Percentiles rank a stretch among this genome's conserved stretches.
Conservation (phyloP, 2,329 filamentous ascomycete genomes). For the Boeremia lycopersici region DNA sequence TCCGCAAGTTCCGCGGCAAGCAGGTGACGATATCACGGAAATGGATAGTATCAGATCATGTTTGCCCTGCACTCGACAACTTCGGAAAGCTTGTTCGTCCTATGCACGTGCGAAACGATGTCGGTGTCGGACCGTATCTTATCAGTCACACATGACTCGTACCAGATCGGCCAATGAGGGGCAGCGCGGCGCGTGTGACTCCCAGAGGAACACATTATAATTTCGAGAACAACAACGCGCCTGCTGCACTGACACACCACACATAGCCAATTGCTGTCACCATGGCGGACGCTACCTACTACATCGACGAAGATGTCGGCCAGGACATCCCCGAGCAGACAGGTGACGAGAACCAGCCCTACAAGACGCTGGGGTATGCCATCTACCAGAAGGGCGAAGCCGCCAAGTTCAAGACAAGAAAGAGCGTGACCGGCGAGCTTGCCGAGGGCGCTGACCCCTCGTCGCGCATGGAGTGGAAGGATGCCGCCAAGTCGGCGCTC, state of each 20-base stretch:
- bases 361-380: constrained; percentile 79
- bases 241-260: constrained; percentile 22
- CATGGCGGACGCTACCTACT: constrained; percentile 59
- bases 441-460: constrained; percentile 61
- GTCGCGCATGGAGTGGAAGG: constrained; percentile 75
- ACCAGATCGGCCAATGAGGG: constrained; percentile 24
- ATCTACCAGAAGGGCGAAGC: constrained; percentile 72
- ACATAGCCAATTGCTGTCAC: constrained; percentile 36
- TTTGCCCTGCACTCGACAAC: neutral
- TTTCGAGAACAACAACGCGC: constrained; percentile 27
- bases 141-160: constrained; percentile 36
- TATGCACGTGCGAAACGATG: neutral
- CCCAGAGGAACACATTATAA: constrained; percentile 30
- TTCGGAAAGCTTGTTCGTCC: neutral
- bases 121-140: constrained; percentile 8
- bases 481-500: constrained; percentile 78
- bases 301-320: constrained; percentile 82
- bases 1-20: neutral
- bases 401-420: constrained; percentile 70
- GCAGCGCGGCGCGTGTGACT: constrained; percentile 30
- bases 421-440: constrained; percentile 50
- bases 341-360: constrained; percentile 76
- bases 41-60: neutral
- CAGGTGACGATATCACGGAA: neutral
- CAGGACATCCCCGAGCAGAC: constrained; percentile 68